Evolutionary conservation across 495 filamentous ascomycete genomes (phyloP).

Genomic region (Aspergillus nidulans): DNA sequence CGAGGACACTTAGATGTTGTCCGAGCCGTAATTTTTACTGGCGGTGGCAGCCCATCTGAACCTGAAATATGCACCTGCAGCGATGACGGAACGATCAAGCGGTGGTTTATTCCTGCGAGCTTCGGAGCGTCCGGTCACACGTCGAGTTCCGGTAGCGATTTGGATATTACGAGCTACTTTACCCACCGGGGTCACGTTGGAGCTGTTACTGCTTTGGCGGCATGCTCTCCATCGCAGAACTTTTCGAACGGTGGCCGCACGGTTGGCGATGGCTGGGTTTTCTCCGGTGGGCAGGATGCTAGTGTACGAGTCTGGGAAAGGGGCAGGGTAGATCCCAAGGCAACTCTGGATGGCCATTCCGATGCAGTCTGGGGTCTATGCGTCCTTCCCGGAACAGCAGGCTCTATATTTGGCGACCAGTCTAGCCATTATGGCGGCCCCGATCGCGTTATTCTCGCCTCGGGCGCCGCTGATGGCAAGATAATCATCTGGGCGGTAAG

Average conservation of each 20-base stretch:
- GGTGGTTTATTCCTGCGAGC: constrained; percentile 86
- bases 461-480: constrained; percentile 84
- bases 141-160: constrained; percentile 56
- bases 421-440: constrained; percentile 64
- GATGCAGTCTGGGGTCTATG: constrained; percentile 96
- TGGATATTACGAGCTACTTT: constrained; percentile 89
- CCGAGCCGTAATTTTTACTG: constrained; percentile 90
- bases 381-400: constrained; percentile 80
- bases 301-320: constrained; percentile 93
- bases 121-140: constrained; percentile 58
- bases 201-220: constrained; percentile 80
- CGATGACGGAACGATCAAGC: constrained; percentile 91
- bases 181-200: constrained; percentile 91
- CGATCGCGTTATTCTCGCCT: constrained; percentile 85
- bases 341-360: constrained; percentile 88
- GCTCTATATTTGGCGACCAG: constrained; percentile 68
- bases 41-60: constrained; percentile 87
- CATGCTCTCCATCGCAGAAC: constrained; percentile 77
- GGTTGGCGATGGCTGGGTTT: constrained; percentile 91
- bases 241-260: constrained; percentile 84
- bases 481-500: constrained; percentile 94
- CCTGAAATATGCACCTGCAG: constrained; percentile 96
- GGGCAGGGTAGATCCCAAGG: constrained; percentile 90
- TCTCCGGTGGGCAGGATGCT: constrained; percentile 92
- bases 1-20: constrained; percentile 92